Evolutionary conservation across 2,329 filamentous ascomycete species (phyloP), one percentile per base, ranked within the genome.

Genomic region (Neofusicoccum ribis): DNA sequence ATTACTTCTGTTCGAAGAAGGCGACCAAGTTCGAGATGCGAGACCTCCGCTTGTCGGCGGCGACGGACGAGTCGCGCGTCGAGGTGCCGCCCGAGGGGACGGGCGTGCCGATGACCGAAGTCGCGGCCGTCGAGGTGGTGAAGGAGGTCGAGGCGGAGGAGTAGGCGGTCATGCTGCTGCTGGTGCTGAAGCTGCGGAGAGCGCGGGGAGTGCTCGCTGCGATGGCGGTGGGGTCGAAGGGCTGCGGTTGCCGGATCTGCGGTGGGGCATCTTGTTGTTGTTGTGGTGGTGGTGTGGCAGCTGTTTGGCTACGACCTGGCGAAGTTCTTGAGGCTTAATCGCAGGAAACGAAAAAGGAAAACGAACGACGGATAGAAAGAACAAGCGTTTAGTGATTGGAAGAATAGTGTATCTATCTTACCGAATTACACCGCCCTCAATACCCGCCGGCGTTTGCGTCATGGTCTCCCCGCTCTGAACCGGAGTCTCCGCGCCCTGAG

Each of bases 361-460:
- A 15, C 2, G 27, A 17, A n/a, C 12, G 34, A 20, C 9, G 12
- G 54, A 46, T 34, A 27, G 54, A 27, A 56, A 43, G 52, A 52
- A 56, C 17, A 56, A 14, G 39, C 39, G 39, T 44, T 59, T 59
- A 59, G 54, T 59, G 54, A 34, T 59, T 59, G 54, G 54, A 59
- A 60, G 56, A 60, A 60, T 47, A 60, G 56, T 59, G 54, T 60
- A 47, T 64, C 61, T 64, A 54, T 54, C 61, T 64, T 64, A 64
- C 61, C 61, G 61, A 54, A 64, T 64, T 56, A 64, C 61, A 47
- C 50, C 61, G 61, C 61, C 61, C 49, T 64, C 61, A 47, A 64
- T 44, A 31, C 61, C 61, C 41, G 61, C 61, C 20, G 61, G 61
- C 49, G 61, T 64, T 47, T 64, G 61, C 39, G 50, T 64, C 61